phyloP scores from a whole-genome alignment of 306 rosid genomes.

The Gleditsia sinensis region DNA sequence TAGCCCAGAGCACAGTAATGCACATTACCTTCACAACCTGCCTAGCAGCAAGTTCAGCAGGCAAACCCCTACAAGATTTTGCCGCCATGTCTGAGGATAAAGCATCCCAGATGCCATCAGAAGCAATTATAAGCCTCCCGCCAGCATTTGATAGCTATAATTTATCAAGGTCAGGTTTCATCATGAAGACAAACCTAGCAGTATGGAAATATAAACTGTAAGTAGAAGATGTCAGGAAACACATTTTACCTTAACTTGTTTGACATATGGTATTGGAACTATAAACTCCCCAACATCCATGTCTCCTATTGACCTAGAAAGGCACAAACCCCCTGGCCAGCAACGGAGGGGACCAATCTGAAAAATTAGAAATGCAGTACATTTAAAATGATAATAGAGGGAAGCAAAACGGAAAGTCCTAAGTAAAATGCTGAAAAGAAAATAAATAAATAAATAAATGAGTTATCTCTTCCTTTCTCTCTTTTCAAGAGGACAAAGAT shows the following conservation, averaged over 20 bases:
- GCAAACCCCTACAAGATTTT: constrained; percentile 84
- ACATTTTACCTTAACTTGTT: constrained; percentile 85
- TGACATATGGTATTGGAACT: constrained; percentile 91
- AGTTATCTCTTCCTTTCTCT: not conserved
- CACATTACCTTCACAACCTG: constrained; percentile 88
- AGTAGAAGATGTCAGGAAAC: constrained; percentile 2
- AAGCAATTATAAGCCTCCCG: constrained; percentile 94
- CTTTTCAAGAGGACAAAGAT: not conserved
- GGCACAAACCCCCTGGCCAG: constrained; percentile 99
- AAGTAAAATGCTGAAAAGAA: constrained; percentile 8
- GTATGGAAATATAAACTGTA: constrained; percentile 5
- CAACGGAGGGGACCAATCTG: constrained; percentile 99
- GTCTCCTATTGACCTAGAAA: constrained; percentile 96
- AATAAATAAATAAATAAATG: not conserved
- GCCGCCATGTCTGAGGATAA: constrained; percentile 87
- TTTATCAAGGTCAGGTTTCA: constrained; percentile 40
- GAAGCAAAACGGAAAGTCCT: constrained; percentile 6
- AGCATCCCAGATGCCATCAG: constrained; percentile 99
- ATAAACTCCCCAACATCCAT: constrained; percentile 98
- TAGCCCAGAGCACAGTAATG: not conserved
- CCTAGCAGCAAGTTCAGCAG: constrained; percentile 91
- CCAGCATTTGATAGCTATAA: constrained; percentile 79
- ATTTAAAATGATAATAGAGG: constrained; percentile 22
- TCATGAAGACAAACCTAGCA: constrained; percentile 14
- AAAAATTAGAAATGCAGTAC: constrained; percentile 33